Evolutionary conservation across 2,329 filamentous ascomycete species (phyloP).

Genomic region (Fusarium heterosporum): DNA sequence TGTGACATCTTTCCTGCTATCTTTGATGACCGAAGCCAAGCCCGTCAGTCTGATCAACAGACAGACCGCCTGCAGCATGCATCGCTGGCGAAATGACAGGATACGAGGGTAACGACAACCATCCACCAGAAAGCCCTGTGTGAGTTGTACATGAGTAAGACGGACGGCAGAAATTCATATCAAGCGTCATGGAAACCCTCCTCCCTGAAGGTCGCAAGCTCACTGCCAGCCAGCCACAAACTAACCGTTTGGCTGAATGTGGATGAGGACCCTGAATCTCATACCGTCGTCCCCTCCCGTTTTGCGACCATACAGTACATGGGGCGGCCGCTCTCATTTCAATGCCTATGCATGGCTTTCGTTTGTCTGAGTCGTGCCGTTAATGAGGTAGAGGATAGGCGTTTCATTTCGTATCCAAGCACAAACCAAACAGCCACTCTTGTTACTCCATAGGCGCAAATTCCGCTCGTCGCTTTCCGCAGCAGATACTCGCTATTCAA

Average conservation of each 20-base stretch:
- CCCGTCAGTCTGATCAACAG: not conserved
- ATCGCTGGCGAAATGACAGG: constrained; percentile 1
- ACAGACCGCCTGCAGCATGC: not conserved
- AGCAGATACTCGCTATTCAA: constrained; percentile 4
- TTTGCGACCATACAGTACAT: constrained; percentile 16
- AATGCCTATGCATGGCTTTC: constrained; percentile 16
- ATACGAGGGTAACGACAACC: constrained; percentile 12
- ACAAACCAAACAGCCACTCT: constrained; percentile 21
- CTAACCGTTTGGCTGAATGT: constrained; percentile 10
- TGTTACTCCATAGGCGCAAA: constrained; percentile 34
- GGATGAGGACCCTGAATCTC: constrained; percentile 29
- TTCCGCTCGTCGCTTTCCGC: constrained; percentile 37
- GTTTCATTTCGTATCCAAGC: constrained; percentile 2
- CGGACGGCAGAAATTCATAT: constrained; percentile 17
- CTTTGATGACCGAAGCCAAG: constrained; percentile 23
- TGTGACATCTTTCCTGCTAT: not conserved
- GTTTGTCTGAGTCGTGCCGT: constrained; percentile 32
- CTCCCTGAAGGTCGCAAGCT: constrained; percentile 1
- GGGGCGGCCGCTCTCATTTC: constrained; percentile 31
- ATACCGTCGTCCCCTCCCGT: not conserved
- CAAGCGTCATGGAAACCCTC: not conserved
- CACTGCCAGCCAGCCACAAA: constrained; percentile 31
- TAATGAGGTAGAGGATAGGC: constrained; percentile 15
- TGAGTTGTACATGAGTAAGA: constrained; percentile 26
- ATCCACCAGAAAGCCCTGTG: not conserved